Evolutionary conservation across 1,139 yeast genomes (phyloP).

Genomic region (Yamadazyma oceani): DNA sequence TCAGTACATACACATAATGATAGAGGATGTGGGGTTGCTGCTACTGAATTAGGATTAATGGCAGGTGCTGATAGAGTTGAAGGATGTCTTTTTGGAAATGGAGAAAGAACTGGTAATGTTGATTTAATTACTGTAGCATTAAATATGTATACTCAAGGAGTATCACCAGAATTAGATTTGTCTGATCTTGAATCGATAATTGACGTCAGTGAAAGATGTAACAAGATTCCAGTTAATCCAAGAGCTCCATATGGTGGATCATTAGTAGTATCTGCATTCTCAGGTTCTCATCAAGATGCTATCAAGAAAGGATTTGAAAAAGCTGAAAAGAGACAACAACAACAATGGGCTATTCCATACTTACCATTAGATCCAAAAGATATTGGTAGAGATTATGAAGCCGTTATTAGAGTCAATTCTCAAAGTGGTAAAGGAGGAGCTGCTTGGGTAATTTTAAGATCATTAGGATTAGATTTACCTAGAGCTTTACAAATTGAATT

Average conservation of each 20-base stretch:
- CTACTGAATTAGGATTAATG: conserved; percentile 87
- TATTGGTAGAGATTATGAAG: conserved; percentile 95
- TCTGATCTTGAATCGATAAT: conserved; percentile 80
- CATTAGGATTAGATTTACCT: conserved; percentile 88
- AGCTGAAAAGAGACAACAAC: conserved; percentile 24
- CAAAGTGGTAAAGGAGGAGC: conserved; percentile 99
- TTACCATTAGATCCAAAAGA: conserved; percentile 95
- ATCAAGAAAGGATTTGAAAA: conserved; percentile 86
- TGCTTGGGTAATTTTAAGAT: conserved; percentile 91
- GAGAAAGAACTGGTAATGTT: conserved; percentile 98
- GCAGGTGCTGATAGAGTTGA: conserved; percentile 99
- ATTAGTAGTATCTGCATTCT: conserved; percentile 92
- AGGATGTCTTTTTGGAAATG: conserved; percentile 96
- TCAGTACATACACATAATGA: conserved; percentile 96
- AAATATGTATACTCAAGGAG: conserved; percentile 93
- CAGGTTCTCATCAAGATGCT: conserved; percentile 98
- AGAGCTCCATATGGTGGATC: conserved; percentile 98
- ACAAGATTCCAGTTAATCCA: conserved; percentile 89
- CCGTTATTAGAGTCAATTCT: conserved; percentile 95
- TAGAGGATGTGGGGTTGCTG: conserved; percentile 98
- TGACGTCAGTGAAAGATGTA: conserved; percentile 87
- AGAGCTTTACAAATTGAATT: conserved; percentile 89
- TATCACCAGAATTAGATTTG: conserved; percentile 82
- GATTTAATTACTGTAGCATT: conserved; percentile 91
- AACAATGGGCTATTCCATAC: conserved; percentile 84